Evolutionary conservation across 1,139 yeast species (phyloP).

Genomic region (Blastobotrys illinoisensis): DNA sequence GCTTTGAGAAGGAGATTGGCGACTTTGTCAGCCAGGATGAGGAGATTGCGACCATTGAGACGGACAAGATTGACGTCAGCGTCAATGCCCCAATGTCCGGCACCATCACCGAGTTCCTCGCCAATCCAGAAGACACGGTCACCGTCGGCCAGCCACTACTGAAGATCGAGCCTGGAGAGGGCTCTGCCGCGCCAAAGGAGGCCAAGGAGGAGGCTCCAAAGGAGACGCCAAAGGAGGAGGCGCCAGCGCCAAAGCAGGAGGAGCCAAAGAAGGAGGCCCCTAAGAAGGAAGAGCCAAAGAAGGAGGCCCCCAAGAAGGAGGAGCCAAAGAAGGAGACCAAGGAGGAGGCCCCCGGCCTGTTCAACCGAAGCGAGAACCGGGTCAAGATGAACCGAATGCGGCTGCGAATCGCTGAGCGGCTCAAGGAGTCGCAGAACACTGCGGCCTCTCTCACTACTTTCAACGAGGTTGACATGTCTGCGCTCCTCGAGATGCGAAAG

Average conservation of each 20-base stretch:
- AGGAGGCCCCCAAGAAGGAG: conserved; percentile 27
- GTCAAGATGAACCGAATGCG: conserved; percentile 99
- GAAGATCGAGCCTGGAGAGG: conserved; percentile 85
- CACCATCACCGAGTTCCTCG: conserved; percentile 79
- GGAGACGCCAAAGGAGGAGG: conserved; percentile 22
- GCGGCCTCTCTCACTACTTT: conserved; percentile 97
- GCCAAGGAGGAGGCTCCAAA: conserved; percentile 32
- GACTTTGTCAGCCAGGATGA: conserved; percentile 86
- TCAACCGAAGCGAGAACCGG: conserved; percentile 77
- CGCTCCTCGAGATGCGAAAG: conserved; percentile 90
- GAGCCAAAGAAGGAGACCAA: conserved; percentile 22
- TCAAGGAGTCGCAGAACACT: conserved; percentile 98
- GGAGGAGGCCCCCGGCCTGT: conserved; percentile 36
- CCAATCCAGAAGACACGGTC: conserved; percentile 84
- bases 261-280: conserved; percentile 23
- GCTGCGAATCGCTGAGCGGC: conserved; percentile 96
- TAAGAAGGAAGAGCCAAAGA: conserved; percentile 7
- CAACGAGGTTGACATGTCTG: conserved; percentile 97
- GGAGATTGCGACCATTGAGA: conserved; percentile 92
- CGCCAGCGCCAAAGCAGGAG: conserved; percentile 31
- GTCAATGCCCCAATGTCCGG: conserved; percentile 94
- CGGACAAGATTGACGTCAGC: conserved; percentile 96
- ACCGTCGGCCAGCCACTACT: conserved; percentile 93
- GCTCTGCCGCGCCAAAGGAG: conserved; percentile 35
- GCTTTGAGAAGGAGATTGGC: conserved; percentile 72